Percentiles rank a stretch among this genome's conserved stretches.
These are phyloP conservation scores for Tylopilus plumbeoviolaceoides DNA, from an alignment of 768 basidiomycete species.

Conservation along the genomic window DNA sequence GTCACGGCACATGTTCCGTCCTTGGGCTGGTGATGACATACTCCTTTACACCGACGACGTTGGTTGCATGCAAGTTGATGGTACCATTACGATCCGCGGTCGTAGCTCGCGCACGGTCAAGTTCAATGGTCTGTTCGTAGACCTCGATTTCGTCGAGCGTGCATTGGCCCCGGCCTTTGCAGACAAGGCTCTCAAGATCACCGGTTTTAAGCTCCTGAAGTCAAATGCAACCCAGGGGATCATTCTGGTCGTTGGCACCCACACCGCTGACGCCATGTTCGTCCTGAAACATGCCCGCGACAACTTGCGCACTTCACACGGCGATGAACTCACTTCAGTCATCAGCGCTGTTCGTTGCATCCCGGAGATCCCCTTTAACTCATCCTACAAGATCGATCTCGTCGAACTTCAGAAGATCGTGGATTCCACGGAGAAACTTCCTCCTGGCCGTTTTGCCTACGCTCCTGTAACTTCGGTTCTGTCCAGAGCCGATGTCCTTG, in stretches of 20 bases:
- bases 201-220: constrained; percentile 12
- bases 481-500: constrained; percentile 24
- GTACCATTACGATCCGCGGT: constrained; percentile 11
- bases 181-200: constrained; percentile 4
- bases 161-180: constrained; percentile 13
- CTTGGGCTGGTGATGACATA: constrained; percentile 10
- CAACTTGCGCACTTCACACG: constrained; percentile 3
- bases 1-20: constrained; percentile 14
- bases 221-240: constrained; percentile 5
- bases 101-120: constrained; percentile 16
- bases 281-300: constrained; percentile 13
- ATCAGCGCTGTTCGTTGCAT: constrained; percentile 10
- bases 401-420: constrained; percentile 9
- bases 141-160: constrained; percentile 16
- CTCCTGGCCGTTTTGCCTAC: constrained; percentile 4
- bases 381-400: constrained; percentile 17
- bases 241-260: constrained; percentile 5
- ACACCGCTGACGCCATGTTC: constrained; percentile 6
- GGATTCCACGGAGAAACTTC: constrained; percentile 5
- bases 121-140: constrained; percentile 13
- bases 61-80: constrained; percentile 16
- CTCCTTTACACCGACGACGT: constrained; percentile 15
- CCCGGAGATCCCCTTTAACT: constrained; percentile 13
- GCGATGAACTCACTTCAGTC: constrained; percentile 7
- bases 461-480: constrained; percentile 6